Evolutionary conservation across 2,329 filamentous ascomycete species (phyloP).

Genomic region (Zasmidium cellare): DNA sequence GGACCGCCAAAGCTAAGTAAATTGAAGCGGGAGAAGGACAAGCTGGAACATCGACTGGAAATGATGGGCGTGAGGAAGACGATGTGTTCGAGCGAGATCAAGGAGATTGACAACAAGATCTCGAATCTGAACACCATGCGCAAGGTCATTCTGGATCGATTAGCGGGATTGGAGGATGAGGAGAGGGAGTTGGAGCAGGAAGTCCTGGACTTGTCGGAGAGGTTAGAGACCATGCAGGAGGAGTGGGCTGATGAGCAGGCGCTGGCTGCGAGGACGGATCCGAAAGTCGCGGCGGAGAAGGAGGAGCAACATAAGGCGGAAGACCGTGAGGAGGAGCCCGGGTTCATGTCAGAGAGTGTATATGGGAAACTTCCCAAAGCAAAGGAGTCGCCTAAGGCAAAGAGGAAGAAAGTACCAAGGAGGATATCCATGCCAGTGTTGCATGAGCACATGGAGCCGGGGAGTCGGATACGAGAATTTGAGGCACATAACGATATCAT

Average conservation of each 20-base stretch:
- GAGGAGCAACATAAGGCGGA: slow-evolving; percentile 53
- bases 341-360: slow-evolving; percentile 97
- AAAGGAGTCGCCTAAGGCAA: slow-evolving; percentile 48
- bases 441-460: slow-evolving; percentile 91
- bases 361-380: slow-evolving; percentile 79
- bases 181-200: slow-evolving; percentile 89
- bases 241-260: slow-evolving; percentile 54
- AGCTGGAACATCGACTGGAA: slow-evolving; percentile 81
- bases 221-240: slow-evolving; percentile 63
- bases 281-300: slow-evolving; percentile 45
- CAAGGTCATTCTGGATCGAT: slow-evolving; percentile 81
- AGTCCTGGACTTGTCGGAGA: slow-evolving; percentile 61
- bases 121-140: slow-evolving; percentile 91
- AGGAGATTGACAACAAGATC: slow-evolving; percentile 96
- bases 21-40: slow-evolving; percentile 76
- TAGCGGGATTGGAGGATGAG: slow-evolving; percentile 85
- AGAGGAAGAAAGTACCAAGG: slow-evolving; percentile 56
- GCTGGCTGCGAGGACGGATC: slow-evolving; percentile 41
- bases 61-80: slow-evolving; percentile 92
- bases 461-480: slow-evolving; percentile 83
- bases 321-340: slow-evolving; percentile 43
- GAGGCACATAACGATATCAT: slow-evolving; percentile 85
- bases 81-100: slow-evolving; percentile 95
- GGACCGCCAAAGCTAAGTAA: slow-evolving; percentile 68
- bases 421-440: slow-evolving; percentile 89